Evolutionary conservation across 2,329 filamentous ascomycete genomes (phyloP).

Genomic region (Daldinia sp.): DNA sequence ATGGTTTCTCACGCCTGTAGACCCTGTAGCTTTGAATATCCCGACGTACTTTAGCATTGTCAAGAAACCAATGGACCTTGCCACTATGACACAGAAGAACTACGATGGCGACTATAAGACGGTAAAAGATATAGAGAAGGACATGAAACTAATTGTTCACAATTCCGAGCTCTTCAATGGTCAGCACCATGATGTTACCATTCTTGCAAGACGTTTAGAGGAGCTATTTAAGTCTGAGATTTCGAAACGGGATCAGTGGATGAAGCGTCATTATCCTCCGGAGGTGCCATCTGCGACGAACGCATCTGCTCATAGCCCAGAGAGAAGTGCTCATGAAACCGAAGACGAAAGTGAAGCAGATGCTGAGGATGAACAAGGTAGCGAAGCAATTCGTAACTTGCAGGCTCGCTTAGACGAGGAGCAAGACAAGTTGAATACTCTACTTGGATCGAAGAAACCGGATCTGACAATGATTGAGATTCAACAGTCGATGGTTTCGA

Average conservation of each 20-base stretch:
- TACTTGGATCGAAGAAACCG: slow-evolving; percentile 63
- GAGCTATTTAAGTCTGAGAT: slow-evolving; percentile 81
- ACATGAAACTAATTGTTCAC: slow-evolving; percentile 83
- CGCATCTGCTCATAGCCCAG: slow-evolving; percentile 71
- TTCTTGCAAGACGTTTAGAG: slow-evolving; percentile 78
- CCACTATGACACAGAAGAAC: slow-evolving; percentile 83
- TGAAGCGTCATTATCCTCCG: slow-evolving; percentile 76
- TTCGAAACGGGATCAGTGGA: slow-evolving; percentile 82
- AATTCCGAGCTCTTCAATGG: slow-evolving; percentile 95
- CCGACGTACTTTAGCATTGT: slow-evolving; percentile 93
- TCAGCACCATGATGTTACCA: slow-evolving; percentile 77
- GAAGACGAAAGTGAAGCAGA: slow-evolving; percentile 79
- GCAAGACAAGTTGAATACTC: slow-evolving; percentile 67
- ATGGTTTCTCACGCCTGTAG: slow-evolving; percentile 86
- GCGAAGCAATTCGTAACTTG: slow-evolving; percentile 65
- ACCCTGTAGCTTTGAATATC: slow-evolving; percentile 93
- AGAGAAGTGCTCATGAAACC: slow-evolving; percentile 74
- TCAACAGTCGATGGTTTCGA: slow-evolving; percentile 71
- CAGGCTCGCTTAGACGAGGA: slow-evolving; percentile 67
- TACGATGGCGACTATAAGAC: slow-evolving; percentile 82
- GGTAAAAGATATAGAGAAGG: slow-evolving; percentile 86
- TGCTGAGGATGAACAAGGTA: slow-evolving; percentile 58
- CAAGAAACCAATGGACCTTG: slow-evolving; percentile 96
- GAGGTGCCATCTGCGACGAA: slow-evolving; percentile 60
- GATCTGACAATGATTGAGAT: slow-evolving; percentile 67